phyloP scores from a whole-genome alignment of 2,329 filamentous ascomycete species.

The Penicillium sp. region DNA sequence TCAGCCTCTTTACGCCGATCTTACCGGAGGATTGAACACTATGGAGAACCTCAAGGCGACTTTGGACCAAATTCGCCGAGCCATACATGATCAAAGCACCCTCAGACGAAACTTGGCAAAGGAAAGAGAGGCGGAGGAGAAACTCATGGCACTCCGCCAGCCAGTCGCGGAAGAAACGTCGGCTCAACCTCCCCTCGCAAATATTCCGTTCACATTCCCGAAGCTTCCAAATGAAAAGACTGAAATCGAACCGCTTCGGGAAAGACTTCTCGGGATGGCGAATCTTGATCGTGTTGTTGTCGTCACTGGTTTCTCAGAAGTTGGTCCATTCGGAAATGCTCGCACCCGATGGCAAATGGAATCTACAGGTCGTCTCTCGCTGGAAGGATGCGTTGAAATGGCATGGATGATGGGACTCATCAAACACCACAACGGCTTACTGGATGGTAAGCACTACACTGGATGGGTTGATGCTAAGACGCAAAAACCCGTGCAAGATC shows the following conservation, averaged over 20 bases:
- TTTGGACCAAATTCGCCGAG: constrained; percentile 42
- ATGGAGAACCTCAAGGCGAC: constrained; percentile 91
- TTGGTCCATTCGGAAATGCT: constrained; percentile 87
- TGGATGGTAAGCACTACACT: constrained; percentile 43
- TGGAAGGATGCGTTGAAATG: constrained; percentile 98
- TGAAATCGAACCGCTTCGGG: constrained; percentile 82
- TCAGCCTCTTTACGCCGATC: constrained; percentile 91
- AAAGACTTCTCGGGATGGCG: constrained; percentile 90
- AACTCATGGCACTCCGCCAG: too few species aligned
- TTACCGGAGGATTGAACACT: constrained; percentile 94
- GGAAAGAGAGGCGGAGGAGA: not conserved
- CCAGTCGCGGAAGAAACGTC: not conserved
- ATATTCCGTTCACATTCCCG: constrained; percentile 65
- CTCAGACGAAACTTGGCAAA: not conserved
- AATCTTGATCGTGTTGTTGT: constrained; percentile 97
- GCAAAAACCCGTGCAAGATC: not conserved
- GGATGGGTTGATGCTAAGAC: constrained; percentile 55
- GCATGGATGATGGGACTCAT: constrained; percentile 99
- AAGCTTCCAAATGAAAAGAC: constrained; percentile 82
- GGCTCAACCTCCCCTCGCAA: not conserved
- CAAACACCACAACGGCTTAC: constrained; percentile 95
- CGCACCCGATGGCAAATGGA: constrained; percentile 99
- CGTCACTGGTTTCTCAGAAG: constrained; percentile 88
- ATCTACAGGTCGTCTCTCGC: constrained; percentile 88
- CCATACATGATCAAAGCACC: not conserved